Evolutionary conservation across 495 filamentous ascomycete species (phyloP), one percentile per base, ranked within the genome.

Genomic region (Xylaria cubensis): DNA sequence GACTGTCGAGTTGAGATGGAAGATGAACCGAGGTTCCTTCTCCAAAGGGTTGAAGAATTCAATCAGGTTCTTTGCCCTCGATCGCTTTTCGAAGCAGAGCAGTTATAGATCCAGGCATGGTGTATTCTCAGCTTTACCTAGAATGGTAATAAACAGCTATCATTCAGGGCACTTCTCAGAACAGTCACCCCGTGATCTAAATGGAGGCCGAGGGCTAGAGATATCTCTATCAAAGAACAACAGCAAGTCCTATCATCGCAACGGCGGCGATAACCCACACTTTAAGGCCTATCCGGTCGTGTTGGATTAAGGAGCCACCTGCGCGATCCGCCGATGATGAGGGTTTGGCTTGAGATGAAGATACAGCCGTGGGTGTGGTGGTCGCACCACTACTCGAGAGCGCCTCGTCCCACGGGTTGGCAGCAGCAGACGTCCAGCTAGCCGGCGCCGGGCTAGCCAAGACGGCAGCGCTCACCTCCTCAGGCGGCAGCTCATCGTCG

Each of bases 341-440:
- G 19, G 62, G 42, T 15, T 24, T 63, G n/a, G 36, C 9, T 13
- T 63, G 17, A 63, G 19, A 24, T 21, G n/a, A 63, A 26, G 51
- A 29, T 10, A 24, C 29, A 55, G 51, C 15, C 12, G 19, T 26
- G 36, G 62, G 12, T 2, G 41, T 48, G 3, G 62, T 15, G 5
- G 62, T 64, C 15, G 62, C 41, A 24, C 15, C 15, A 26, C 42
- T 64, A 48, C 62, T 46, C 62, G 62, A 44, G 26, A 48, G 12
- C 13, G 13, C 4, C 42, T 48, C 10, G 63, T 55, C 65, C 21
- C 46, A 72, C 13, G 46, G 65, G 24, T 72, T 56, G 4, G 55
- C 55, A 21, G 69, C 74, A 29, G 75, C 75, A 0, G 71, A 51
- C 1, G 74, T 77, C 75, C 73, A 75, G 34, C 74, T 75, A 1